Percentiles rank a stretch among this genome's conserved stretches.
Evolutionary conservation across 805 yeast genomes (phyloP).

Genomic region (Kodamaea lidongshanica): DNA sequence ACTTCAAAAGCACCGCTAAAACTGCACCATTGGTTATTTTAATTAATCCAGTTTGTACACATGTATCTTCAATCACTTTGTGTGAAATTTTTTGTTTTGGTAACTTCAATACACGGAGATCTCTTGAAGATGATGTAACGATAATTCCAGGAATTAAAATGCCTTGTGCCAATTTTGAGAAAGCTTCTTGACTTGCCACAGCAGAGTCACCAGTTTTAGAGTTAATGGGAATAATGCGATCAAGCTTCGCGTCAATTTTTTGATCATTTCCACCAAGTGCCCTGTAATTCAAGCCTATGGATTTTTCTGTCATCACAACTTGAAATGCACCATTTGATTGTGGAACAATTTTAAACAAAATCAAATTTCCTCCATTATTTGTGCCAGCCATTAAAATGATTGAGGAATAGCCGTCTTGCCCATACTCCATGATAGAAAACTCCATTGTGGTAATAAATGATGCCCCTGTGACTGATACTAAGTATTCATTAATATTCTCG

Average conservation of each 20-base stretch:
- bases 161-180: constrained; percentile 58
- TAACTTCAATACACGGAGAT: constrained; percentile 55
- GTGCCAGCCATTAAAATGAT: constrained; percentile 74
- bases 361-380: constrained; percentile 58
- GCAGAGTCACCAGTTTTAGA: constrained; percentile 57
- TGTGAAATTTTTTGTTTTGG: constrained; percentile 61
- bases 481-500: constrained; percentile 19
- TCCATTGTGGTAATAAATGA: constrained; percentile 55
- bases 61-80: constrained; percentile 48
- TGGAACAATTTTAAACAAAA: constrained; percentile 62
- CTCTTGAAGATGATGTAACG: constrained; percentile 49
- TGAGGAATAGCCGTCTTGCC: constrained; percentile 65
- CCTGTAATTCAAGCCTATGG: constrained; percentile 31
- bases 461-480: constrained; percentile 26
- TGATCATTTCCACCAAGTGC: constrained; percentile 29
- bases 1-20: constrained; percentile 38
- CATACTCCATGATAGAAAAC: constrained; percentile 65
- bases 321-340: constrained; percentile 53
- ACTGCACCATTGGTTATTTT: constrained; percentile 41
- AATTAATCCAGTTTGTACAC: constrained; percentile 47
- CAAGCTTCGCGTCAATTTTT: constrained; percentile 44
- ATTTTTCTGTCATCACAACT: constrained; percentile 45
- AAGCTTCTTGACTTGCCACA: constrained; percentile 52
- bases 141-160: constrained; percentile 56
- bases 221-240: constrained; percentile 52